Conservation (phyloP, 1,284 basidiomycete species). For the Ceraceosorus bombacis region DNA sequence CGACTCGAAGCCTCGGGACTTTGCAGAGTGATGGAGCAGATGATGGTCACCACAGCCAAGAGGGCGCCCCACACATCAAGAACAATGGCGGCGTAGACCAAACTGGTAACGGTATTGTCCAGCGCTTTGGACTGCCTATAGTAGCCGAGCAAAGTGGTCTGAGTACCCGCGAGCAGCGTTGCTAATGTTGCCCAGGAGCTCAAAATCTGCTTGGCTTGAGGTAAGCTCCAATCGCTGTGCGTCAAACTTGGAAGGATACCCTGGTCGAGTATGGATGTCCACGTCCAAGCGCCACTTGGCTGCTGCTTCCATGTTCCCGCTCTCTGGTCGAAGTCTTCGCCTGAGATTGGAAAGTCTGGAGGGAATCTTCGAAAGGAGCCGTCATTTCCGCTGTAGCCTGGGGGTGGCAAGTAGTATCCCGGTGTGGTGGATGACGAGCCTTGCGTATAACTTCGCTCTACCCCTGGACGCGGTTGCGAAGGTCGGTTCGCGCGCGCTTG, state of each 20-base stretch:
- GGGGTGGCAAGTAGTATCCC: too few species aligned
- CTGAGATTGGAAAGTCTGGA: too few species aligned
- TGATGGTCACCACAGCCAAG: conserved; percentile 7
- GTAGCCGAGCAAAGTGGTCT: conserved; percentile 10
- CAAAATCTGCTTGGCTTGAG: conserved; percentile 11
- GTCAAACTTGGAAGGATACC: conserved; percentile 5
- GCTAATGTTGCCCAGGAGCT: conserved; percentile 10
- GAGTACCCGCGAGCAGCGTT: conserved; percentile 12
- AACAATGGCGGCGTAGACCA: conserved; percentile 11
- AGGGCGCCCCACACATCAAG: conserved; percentile 17
- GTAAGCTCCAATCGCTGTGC: conserved; percentile 13
- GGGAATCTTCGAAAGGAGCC: too few species aligned
- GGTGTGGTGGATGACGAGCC: too few species aligned
- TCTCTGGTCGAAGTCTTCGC: too few species aligned
- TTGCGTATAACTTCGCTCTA: too few species aligned
- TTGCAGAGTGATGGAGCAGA: conserved; percentile 5
- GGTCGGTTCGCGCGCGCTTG: too few species aligned
- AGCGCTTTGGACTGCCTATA: neutral
- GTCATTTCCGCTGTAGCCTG: too few species aligned
- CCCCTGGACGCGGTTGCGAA: too few species aligned
- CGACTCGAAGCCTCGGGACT: neutral
- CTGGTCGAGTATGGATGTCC: neutral
- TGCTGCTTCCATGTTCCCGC: too few species aligned
- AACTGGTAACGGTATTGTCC: neutral
- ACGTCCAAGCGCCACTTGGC: too few species aligned